Evolutionary conservation across 345 rosid genomes (phyloP).

Genomic region (Hibiscus tridactylites): DNA sequence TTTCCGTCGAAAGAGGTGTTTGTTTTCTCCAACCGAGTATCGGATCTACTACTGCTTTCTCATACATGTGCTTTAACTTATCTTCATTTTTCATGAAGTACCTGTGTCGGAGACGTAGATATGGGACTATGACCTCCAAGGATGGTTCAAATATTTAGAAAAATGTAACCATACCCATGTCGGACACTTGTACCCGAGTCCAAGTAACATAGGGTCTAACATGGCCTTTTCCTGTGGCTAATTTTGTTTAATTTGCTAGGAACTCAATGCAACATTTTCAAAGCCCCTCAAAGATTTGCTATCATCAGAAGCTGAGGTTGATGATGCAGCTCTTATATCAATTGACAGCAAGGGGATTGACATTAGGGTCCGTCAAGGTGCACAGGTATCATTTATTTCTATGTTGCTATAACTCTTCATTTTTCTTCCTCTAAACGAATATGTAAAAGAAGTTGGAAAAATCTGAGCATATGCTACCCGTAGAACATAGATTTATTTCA

Average conservation of each 20-base stretch:
- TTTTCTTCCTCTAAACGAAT: not conserved
- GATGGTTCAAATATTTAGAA: no score
- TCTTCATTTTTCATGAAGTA: not conserved
- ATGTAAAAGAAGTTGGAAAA: not conserved
- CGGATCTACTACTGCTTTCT: not conserved
- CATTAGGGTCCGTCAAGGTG: conserved; percentile 90
- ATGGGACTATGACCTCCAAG: no score
- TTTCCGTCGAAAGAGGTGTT: not conserved
- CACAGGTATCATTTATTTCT: conserved; percentile 49
- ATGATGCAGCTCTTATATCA: conserved; percentile 92
- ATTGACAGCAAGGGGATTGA: conserved; percentile 93
- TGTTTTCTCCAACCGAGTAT: not conserved
- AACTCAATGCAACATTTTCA: conserved; percentile 76
- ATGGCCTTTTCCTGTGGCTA: not conserved
- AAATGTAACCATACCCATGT: not conserved
- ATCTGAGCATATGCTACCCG: not conserved
- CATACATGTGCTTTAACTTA: not conserved
- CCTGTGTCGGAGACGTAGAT: not conserved
- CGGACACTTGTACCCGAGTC: no score
- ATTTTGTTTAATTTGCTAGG: conserved; percentile 32
- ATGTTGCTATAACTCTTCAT: not conserved
- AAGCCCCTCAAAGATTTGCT: conserved; percentile 74
- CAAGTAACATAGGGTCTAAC: not conserved
- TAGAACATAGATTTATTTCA: not conserved
- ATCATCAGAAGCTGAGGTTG: conserved; percentile 63